Evolutionary conservation across 768 basidiomycete genomes (phyloP).

Genomic region (Cystofilobasidium macerans): DNA sequence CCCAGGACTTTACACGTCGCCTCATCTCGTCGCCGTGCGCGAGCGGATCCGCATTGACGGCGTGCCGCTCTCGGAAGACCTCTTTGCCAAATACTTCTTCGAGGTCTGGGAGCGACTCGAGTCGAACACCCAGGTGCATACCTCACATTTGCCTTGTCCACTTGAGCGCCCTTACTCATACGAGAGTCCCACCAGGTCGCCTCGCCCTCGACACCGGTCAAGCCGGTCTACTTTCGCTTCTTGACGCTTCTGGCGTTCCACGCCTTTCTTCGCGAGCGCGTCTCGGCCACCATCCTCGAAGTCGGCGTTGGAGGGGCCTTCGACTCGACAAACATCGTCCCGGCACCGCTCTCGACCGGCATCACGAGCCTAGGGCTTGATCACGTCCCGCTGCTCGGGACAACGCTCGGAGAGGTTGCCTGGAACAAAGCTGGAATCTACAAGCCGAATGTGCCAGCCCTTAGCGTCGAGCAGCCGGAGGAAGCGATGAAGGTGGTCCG

Average conservation of each 20-base stretch:
- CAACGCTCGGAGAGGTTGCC: constrained; percentile 78
- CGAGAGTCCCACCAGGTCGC: constrained; percentile 4
- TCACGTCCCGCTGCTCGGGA: constrained; percentile 75
- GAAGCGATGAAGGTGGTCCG: constrained; percentile 60
- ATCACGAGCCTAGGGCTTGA: constrained; percentile 85
- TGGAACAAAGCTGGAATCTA: constrained; percentile 95
- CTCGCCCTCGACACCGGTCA: constrained; percentile 44
- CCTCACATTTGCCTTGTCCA: too few species aligned
- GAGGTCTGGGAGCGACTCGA: constrained; percentile 85
- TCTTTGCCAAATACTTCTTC: constrained; percentile 85
- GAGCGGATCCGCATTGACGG: constrained; percentile 94
- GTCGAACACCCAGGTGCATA: constrained; percentile 50
- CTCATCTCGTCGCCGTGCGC: constrained; percentile 87
- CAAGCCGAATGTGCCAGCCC: constrained; percentile 77
- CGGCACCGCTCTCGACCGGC: constrained; percentile 77
- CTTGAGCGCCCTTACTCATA: neutral
- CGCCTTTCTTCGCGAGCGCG: constrained; percentile 61
- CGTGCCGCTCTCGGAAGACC: constrained; percentile 69
- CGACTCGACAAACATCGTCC: constrained; percentile 93
- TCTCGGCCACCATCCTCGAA: constrained; percentile 86
- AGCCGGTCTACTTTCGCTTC: constrained; percentile 90
- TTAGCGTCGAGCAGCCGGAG: constrained; percentile 64
- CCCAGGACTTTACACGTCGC: constrained; percentile 86
- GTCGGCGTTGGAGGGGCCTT: constrained; percentile 90
- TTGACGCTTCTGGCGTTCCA: constrained; percentile 87